Evolutionary conservation across 768 basidiomycete genomes (phyloP).

Genomic region (Lentinula guzmanii): DNA sequence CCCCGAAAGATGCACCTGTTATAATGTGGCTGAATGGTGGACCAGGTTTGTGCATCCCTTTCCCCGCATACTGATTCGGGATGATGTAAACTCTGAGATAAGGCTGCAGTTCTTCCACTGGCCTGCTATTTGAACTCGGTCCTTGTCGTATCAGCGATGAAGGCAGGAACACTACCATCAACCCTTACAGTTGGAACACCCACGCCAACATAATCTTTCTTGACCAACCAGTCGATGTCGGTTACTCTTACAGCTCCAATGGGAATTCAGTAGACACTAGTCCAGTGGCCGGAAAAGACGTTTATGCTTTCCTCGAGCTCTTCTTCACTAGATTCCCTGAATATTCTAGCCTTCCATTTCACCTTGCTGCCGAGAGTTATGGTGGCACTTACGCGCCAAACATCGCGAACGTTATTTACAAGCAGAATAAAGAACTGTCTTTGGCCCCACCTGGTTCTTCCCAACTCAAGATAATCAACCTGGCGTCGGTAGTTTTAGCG

Average conservation of each 20-base stretch:
- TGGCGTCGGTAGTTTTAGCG: conserved; percentile 78
- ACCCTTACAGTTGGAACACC: conserved; percentile 83
- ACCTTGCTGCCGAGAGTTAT: conserved; percentile 78
- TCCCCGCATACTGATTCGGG: background rate
- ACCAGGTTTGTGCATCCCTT: conserved; percentile 20
- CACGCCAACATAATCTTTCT: conserved; percentile 75
- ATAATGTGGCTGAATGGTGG: conserved; percentile 90
- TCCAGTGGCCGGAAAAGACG: conserved; percentile 85
- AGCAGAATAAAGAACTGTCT: conserved; percentile 61
- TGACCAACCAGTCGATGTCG: conserved; percentile 82
- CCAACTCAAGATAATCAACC: conserved; percentile 65
- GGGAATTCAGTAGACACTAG: conserved; percentile 71
- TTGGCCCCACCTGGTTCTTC: conserved; percentile 29
- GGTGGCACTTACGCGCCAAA: conserved; percentile 79
- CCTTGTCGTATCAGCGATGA: conserved; percentile 72
- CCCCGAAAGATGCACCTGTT: conserved; percentile 74
- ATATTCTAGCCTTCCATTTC: conserved; percentile 67
- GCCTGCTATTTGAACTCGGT: conserved; percentile 88
- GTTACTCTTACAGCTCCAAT: conserved; percentile 80
- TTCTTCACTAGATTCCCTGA: conserved; percentile 75
- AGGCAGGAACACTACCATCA: conserved; percentile 63
- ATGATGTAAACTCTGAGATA: background rate
- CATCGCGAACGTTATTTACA: conserved; percentile 77
- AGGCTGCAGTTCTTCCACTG: conserved; percentile 67
- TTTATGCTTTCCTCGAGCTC: conserved; percentile 78